These are phyloP conservation scores for Paraconiothyrium brasiliense DNA, from an alignment of 2,329 filamentous ascomycete species.

Conservation along the genomic window DNA sequence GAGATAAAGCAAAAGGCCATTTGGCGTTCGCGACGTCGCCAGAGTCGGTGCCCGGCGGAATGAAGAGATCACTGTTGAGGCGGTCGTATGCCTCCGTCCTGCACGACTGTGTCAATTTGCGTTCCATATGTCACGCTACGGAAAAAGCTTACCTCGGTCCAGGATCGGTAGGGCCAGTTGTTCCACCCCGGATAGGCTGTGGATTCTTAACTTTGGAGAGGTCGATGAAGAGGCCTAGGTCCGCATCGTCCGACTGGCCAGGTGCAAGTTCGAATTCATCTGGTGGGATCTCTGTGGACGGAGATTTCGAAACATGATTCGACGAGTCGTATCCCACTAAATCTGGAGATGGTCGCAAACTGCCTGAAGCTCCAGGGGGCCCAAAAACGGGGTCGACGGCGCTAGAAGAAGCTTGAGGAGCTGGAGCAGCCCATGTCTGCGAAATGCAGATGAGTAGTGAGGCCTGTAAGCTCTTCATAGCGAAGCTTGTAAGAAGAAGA, in stretches of 20 bases:
- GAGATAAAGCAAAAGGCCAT: slow-evolving; percentile 54
- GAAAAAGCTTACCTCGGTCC: slow-evolving; percentile 38
- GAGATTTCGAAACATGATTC: slow-evolving; percentile 40
- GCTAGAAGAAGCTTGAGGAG: slow-evolving; percentile 15
- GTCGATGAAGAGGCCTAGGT: slow-evolving; percentile 52
- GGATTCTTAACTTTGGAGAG: slow-evolving; percentile 51
- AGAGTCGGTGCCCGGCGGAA: slow-evolving; percentile 51
- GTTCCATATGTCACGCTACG: background rate
- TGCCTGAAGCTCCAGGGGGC: slow-evolving; percentile 42
- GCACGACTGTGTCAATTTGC: slow-evolving; percentile 17
- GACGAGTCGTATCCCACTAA: slow-evolving; percentile 47
- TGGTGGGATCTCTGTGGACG: slow-evolving; percentile 43
- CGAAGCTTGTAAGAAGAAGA: slow-evolving; percentile 8
- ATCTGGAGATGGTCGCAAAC: slow-evolving; percentile 42
- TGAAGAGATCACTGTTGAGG: slow-evolving; percentile 52
- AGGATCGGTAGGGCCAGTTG: slow-evolving; percentile 51
- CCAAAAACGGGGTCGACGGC: too few species aligned
- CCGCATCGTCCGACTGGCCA: slow-evolving; percentile 48
- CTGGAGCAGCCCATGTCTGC: slow-evolving; percentile 20
- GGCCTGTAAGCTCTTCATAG: slow-evolving; percentile 18
- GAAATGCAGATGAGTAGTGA: slow-evolving; percentile 14
- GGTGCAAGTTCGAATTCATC: slow-evolving; percentile 49
- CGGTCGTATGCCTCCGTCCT: slow-evolving; percentile 48
- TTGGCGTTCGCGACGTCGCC: slow-evolving; percentile 52
- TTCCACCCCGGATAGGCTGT: slow-evolving; percentile 52